Conservation (phyloP, 345 rosid species). For the Murraya koenigii region DNA sequence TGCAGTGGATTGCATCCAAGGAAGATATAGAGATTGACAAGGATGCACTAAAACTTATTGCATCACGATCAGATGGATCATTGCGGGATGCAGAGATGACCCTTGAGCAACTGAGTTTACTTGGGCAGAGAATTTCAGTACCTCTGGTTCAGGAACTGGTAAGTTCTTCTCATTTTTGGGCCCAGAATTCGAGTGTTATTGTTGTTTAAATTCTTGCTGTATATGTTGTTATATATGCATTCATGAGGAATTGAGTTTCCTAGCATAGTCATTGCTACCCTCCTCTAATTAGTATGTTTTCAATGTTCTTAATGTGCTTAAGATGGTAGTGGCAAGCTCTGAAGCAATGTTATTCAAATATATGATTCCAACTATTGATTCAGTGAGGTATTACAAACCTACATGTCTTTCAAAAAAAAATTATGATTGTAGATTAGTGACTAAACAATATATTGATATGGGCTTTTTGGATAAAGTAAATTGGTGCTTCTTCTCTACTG, state of each 20-base stretch:
- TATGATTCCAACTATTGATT: neutral
- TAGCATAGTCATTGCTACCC: neutral
- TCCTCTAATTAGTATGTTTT: neutral
- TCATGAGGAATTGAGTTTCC: neutral
- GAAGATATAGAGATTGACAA: slow-evolving; percentile 71
- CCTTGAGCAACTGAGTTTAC: slow-evolving; percentile 85
- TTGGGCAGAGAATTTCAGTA: slow-evolving; percentile 83
- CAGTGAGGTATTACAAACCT: neutral
- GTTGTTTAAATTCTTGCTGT: neutral
- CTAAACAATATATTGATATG: neutral
- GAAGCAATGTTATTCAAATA: neutral
- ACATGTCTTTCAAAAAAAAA: neutral
- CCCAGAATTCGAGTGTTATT: neutral
- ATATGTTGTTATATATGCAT: neutral
- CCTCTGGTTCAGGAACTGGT: slow-evolving; percentile 96
- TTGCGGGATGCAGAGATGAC: slow-evolving; percentile 97
- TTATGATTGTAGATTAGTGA: neutral
- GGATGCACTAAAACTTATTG: slow-evolving; percentile 85
- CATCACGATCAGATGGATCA: slow-evolving; percentile 97
- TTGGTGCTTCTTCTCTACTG: neutral
- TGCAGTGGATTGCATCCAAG: slow-evolving; percentile 73
- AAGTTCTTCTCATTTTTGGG: slow-evolving; percentile 21
- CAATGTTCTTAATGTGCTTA: neutral
- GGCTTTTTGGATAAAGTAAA: neutral
- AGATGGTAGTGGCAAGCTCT: neutral